Conservation (phyloP, 768 basidiomycete species). For the Ephemerocybe angulata region DNA sequence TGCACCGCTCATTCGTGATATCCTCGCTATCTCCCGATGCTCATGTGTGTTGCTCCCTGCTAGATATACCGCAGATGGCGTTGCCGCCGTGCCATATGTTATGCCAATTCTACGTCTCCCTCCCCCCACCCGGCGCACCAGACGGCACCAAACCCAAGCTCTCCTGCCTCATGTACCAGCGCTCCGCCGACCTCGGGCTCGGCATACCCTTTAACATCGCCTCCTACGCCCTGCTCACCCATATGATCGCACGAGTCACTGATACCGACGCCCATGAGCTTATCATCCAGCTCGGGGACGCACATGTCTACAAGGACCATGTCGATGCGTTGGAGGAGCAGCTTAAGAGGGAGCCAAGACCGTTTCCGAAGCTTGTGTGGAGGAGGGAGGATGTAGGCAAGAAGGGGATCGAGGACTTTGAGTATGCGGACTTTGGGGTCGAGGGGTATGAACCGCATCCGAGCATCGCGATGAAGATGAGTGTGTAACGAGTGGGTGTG, state of each 20-base stretch:
- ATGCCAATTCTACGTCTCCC: slow-evolving; percentile 97
- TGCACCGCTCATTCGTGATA: too few species aligned
- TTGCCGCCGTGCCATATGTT: slow-evolving; percentile 98
- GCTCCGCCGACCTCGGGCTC: slow-evolving; percentile 94
- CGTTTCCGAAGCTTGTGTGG: slow-evolving; percentile 82
- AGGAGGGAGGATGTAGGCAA: slow-evolving; percentile 60
- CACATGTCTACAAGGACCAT: slow-evolving; percentile 94
- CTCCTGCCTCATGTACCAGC: slow-evolving; percentile 96
- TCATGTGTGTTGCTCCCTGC: background rate
- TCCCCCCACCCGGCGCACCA: slow-evolving; percentile 55
- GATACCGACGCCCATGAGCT: slow-evolving; percentile 84
- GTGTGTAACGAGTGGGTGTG: slow-evolving; percentile 46
- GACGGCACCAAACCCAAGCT: slow-evolving; percentile 59
- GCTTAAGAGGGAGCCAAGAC: slow-evolving; percentile 68
- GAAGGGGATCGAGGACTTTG: slow-evolving; percentile 75
- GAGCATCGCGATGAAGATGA: slow-evolving; percentile 94
- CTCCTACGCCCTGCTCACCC: slow-evolving; percentile 94
- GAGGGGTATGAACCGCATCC: slow-evolving; percentile 85
- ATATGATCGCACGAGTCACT: slow-evolving; percentile 96
- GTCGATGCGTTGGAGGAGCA: slow-evolving; percentile 83
- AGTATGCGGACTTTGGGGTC: slow-evolving; percentile 72
- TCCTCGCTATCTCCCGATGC: background rate
- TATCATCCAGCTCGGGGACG: slow-evolving; percentile 94
- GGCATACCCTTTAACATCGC: slow-evolving; percentile 99
- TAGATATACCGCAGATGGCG: slow-evolving; percentile 93